Evolutionary conservation across 192 early-diverging fungal genomes (phyloP), one percentile per base, ranked within the genome.

Genomic region (Podila clonocystis): DNA sequence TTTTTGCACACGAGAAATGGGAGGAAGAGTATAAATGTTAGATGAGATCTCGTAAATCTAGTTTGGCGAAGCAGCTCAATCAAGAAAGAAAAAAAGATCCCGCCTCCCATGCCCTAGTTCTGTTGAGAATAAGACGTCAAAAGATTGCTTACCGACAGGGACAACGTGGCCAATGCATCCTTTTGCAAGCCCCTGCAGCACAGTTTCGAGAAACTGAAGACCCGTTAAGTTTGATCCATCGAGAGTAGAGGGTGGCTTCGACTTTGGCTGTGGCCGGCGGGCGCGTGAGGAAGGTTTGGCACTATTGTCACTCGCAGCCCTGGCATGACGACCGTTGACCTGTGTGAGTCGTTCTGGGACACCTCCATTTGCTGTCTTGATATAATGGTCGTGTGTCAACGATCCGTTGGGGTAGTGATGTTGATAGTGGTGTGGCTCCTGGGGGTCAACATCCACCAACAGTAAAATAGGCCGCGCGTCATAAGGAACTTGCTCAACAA

Each of bases 101-200:
- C 33, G 33, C 5, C 7, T 33, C 33, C 33, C 33, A 33, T 33
- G 33, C 33, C 33, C 33, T 5, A 33, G 0, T 3, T 33, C 33
- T 3, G 33, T 33, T 33, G 33, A 33, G 5, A 33, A 33, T 6
- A 36, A 24, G 33, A 29, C n/a, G n/a, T n/a, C n/a, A n/a, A n/a
- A n/a, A n/a, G n/a, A 31, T 31, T 9, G 34, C 78, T 29, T 68
- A 85, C 84, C 79, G 24, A 85, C 61, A 11, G 84, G 84, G 29
- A 82, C 67, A 28, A 82, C 71, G 62, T 82, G 78, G 17, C 70
- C 70, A 17, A 82, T 65, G 1, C 31, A 63, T 26, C 79, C 79
- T 52, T 82, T 73, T 8, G 72, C 68, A 9, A 85, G 50, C 65
- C 75, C 74, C 24, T 63, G 67, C 12, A 68, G 31, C 1, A 85